Base-by-base conservation (phyloP, 2,329 filamentous ascomycete species). In the Zarea fungicola region DNA sequence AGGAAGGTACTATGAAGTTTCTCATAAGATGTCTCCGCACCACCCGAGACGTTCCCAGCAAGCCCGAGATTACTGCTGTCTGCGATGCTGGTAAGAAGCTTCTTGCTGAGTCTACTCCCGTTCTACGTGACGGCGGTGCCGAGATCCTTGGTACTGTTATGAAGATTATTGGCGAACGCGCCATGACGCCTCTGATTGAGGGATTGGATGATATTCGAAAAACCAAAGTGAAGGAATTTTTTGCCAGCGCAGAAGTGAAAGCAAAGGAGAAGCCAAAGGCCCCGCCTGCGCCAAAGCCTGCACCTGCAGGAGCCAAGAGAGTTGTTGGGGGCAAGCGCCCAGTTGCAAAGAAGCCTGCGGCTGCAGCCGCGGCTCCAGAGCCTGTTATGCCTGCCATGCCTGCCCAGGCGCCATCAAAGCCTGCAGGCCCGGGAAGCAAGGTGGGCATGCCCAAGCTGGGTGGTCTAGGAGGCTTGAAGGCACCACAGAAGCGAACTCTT, bases 101-200 rank as follows among this genome's bases (percentile, higher is more conserved):
- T 7, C 75, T 99, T 14, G 85, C 91, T 0, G 93, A 99, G 64
- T 92, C 89, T 0, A 91, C 84, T 57, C 91, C 95, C 58, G 84
- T 79, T 3, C 81, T 95, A 51, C 83, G 93, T 68, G 85, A 92
- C 42, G 90, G 89, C 25, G 93, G 91, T 65, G 91, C 91, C 13
- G 93, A 99, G 66, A 84, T 93, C 28, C 74, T 99, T 3, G 93
- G 95, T 55, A 96, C 91, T 0, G 68, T 99, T 42, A 97, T 96
- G 93, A 99, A 97, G 72, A 97, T 99, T 48, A 88, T 97, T 72
- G 92, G 93, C 35, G 95, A 99, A 67, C 83, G 93, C 50, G 88
- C 88, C 45, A 99, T 99, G 93, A 89, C 87, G 36, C 86, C 89
- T 8, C 87, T 95, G 64, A 72, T 99, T 14, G 92, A 96, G 55